Conservation (phyloP, 805 yeast genomes). For the Candida sonorensis region DNA sequence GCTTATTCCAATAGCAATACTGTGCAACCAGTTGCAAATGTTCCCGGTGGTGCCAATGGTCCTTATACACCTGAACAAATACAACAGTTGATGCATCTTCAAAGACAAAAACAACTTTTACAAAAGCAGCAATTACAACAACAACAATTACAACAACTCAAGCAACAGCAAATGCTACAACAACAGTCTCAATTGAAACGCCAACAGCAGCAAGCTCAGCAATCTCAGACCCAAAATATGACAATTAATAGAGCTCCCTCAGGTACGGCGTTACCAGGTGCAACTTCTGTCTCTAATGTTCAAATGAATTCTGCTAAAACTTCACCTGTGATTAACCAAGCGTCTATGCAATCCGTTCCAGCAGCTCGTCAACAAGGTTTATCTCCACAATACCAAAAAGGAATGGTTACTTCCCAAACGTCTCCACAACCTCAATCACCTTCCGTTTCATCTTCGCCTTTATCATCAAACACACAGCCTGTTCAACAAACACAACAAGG, state of each 20-base stretch:
- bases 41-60: conserved; percentile 47
- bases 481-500: conserved; percentile 3
- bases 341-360: conserved; percentile 7
- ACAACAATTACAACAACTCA: conserved; percentile 13
- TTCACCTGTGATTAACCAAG: conserved; percentile 17
- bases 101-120: conserved; percentile 42
- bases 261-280: no score
- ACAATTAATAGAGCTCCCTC: no score
- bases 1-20: conserved; percentile 4
- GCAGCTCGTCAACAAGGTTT: conserved; percentile 9
- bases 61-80: conserved; percentile 56
- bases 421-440: conserved; percentile 18
- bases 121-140: conserved; percentile 33
- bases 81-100: conserved; percentile 48
- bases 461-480: conserved; percentile 1
- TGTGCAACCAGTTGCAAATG: no score
- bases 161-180: conserved; percentile 16
- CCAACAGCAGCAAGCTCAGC: conserved; percentile 11
- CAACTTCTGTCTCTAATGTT: conserved; percentile 9
- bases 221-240: conserved; percentile 1
- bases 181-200: conserved; percentile 15
- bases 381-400: conserved; percentile 10
- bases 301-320: conserved; percentile 11
- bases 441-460: no score
- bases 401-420: conserved; percentile 5